Conservation (phyloP, 1,284 basidiomycete genomes). For the Sanghuangporus sanghuang region DNA sequence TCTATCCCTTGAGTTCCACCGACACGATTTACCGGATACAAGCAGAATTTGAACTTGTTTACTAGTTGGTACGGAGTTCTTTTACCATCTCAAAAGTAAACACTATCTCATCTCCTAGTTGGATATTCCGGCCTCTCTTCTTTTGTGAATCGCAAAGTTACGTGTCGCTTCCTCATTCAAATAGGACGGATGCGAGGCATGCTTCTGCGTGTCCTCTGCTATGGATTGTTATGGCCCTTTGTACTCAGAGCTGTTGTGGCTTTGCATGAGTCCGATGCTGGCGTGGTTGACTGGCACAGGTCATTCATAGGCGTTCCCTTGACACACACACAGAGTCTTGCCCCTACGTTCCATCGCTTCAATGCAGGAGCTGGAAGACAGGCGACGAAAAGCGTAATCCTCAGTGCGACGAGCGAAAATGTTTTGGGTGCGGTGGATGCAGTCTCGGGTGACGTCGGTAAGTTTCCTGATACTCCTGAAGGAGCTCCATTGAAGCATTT, state of each 20-base stretch:
- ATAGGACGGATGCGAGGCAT: background rate
- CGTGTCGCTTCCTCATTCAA: no score
- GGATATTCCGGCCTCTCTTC: no score
- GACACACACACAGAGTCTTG: slow-evolving; percentile 37
- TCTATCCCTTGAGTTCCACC: no score
- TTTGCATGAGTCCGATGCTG: slow-evolving; percentile 70
- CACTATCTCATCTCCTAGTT: no score
- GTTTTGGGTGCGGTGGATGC: slow-evolving; percentile 75
- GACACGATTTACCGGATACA: no score
- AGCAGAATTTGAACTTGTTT: no score
- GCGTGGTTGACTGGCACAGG: slow-evolving; percentile 85
- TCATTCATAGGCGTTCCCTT: slow-evolving; percentile 68
- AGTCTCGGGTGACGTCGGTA: slow-evolving; percentile 69
- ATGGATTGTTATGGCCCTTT: background rate
- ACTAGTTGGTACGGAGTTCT: no score
- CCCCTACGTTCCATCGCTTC: slow-evolving; percentile 53
- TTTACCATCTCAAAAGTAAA: no score
- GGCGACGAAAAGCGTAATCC: slow-evolving; percentile 46
- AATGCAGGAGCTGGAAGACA: slow-evolving; percentile 22
- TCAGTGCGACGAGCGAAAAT: slow-evolving; percentile 73
- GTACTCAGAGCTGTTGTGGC: slow-evolving; percentile 26
- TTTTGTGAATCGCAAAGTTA: no score
- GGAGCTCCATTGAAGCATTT: slow-evolving; percentile 15
- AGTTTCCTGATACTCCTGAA: slow-evolving; percentile 25
- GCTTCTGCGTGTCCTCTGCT: background rate